Evolutionary conservation across 345 rosid species (phyloP), one percentile per base, ranked within the genome.

Genomic region (Balakata baccata): DNA sequence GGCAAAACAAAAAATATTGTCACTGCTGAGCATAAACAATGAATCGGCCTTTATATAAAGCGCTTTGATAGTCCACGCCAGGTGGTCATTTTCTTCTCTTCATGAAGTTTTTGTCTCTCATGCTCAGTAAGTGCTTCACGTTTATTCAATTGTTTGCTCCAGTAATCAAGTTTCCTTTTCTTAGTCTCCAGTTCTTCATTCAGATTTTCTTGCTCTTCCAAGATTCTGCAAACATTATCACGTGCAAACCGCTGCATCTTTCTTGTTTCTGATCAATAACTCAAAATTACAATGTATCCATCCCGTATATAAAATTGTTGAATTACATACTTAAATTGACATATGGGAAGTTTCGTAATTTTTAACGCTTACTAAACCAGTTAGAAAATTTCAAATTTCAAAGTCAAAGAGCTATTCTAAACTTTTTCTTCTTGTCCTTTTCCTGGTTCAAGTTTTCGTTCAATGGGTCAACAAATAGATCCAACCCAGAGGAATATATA

Each of bases 31-130:
- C 58, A 72, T 9, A 43, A 43, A 43, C 47, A 43, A 6, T 6
- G 47, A 43, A 43, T 43, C 6, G 47, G 47, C 10, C 47, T 43
- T 4, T 43, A 11, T 34, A 51, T 39, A 18, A 11, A 72, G 70
- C 41, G 54, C 17, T 53, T 60, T 64, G 51, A 63, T 51, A 45
- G 43, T 20, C 50, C 51, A 18, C 5, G 53, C 70, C 53, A 25
- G 5, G 39, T 10, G 1, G 9, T 41, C 50, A 53, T 13, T 57
- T 81, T 79, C 88, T 78, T 92, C n/a, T 90, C 99, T 74, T 90
- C 97, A 57, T 90, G 92, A 75, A 92, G 97, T 82, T 86, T 89
- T 77, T 86, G 90, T 64, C 88, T 86, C 80, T 94, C 98, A 18
- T 87, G 82, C 80, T 92, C 99, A 64, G 98, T 92, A 10, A 87